Percentiles rank a stretch among this genome's conserved stretches.
Conservation (phyloP, 352 stramenopile species). For the Pythium aquatile region DNA sequence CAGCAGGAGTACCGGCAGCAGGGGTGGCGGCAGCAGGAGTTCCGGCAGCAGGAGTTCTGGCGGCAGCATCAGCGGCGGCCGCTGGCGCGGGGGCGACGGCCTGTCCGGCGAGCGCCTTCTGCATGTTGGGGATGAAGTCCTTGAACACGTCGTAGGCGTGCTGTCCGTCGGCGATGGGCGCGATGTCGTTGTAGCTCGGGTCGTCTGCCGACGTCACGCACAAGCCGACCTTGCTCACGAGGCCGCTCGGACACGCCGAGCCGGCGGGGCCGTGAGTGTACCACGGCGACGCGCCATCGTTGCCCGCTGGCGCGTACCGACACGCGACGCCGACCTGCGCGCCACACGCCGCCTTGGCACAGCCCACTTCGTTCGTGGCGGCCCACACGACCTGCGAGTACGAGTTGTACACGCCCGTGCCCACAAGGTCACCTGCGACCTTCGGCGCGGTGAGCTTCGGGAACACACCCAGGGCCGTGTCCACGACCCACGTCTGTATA, state of each 20-base stretch:
- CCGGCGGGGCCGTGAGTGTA: constrained; percentile 52
- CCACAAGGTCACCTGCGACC: constrained; percentile 39
- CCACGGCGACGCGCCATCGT: constrained; percentile 52
- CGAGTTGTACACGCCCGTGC: constrained; percentile 60
- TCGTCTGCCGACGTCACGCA: constrained; percentile 53
- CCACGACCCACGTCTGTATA: constrained; percentile 60
- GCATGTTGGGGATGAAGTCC: constrained; percentile 49
- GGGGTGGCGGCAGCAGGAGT: background rate
- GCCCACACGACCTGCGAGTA: constrained; percentile 81
- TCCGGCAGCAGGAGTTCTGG: background rate
- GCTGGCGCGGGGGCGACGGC: constrained; percentile 11
- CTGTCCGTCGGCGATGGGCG: constrained; percentile 49
- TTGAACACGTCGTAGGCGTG: constrained; percentile 62
- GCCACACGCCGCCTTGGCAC: constrained; percentile 44
- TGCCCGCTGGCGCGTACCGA: constrained; percentile 57
- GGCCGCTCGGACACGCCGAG: constrained; percentile 50
- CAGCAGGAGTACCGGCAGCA: constrained; percentile 6
- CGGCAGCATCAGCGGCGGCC: constrained; percentile 3
- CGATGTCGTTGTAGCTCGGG: constrained; percentile 45
- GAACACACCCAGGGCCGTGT: constrained; percentile 46
- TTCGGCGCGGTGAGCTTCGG: constrained; percentile 46
- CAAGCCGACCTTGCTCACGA: constrained; percentile 38
- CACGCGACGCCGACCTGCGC: constrained; percentile 51
- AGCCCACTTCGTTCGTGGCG: constrained; percentile 59
- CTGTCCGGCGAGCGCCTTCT: constrained; percentile 46